Base-by-base conservation (phyloP, 1,284 basidiomycete species). In the Porogramme epimiltina region DNA sequence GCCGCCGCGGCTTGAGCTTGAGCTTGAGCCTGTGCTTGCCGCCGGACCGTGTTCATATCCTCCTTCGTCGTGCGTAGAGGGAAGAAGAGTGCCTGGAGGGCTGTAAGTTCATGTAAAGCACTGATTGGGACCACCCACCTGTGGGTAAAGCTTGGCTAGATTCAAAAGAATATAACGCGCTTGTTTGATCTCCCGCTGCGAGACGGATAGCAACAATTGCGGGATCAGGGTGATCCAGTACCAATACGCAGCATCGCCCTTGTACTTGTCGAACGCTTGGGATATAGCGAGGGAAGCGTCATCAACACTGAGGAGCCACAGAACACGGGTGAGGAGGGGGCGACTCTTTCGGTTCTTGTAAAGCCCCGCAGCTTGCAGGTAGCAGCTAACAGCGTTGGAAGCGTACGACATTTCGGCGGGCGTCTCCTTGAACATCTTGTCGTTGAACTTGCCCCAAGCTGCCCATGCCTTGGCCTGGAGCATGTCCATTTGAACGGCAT, bases 191-290 rank as follows among this genome's bases (percentile, higher is more conserved):
- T 99, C 97, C 45, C 93, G 84, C 57, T 96, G 89, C 6, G 91
- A 91, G 23, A 99, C 79, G 3, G 95, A 94, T 45, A 92, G 72
- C 59, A 95, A 87, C n/a, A 99, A 80, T 66, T 99, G 97, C 15
- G 97, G 97, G 45, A 98, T 95, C 51, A 98, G 80, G 1, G 95
- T 92, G 63, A 99, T 97, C 97, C 97, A 99, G 72, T 95, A 98
- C 97, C 97, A 99, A 61, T 92, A 91, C 11, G 95, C 95, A 6
- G 92, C 85, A 64, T 99, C 97, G 54, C 97, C 97, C 69, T 95
- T 96, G 76, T 97, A 98, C 36, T 86, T 89, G 65, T 99, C 96
- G 65, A 99, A 99, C 1, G 94, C 92, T 55, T 89, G 86, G 22
- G 92, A 89, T 50, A 98, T 90, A 0, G 85, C 85, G 50, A 82